Evolutionary conservation across 2,329 filamentous ascomycete genomes (phyloP), one percentile per base, ranked within the genome.

Genomic region (Ascochyta rabiei): DNA sequence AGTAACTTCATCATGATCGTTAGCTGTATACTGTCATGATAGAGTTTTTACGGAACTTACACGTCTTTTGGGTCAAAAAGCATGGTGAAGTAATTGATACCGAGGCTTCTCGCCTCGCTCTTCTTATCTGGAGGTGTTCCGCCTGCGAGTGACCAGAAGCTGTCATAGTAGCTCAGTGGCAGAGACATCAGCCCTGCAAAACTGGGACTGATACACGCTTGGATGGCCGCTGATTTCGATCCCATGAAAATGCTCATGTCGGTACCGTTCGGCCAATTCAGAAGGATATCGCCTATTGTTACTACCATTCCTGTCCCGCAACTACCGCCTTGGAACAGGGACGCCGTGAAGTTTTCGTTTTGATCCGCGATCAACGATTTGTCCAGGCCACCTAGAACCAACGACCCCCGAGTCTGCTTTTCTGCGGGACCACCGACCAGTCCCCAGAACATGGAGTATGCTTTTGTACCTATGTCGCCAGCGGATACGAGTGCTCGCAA

Each of bases 371-470:
- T 60, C 26, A 60, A 49, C 23, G 53, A 51, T 52, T 43, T 57
- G 35, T 60, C 57, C 30, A 60, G 40, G 40, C 71, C 69, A 33
- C 70, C 70, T n/a, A 74, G 53, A 18, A 73, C 57, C 9, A 74
- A 45, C 19, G 56, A 64, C 12, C 69, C 69, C 16, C 56, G 53
- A 28, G 62, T 56, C 49, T 70, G 59, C 46, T 48, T 48, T 45
- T 47, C 63, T n/a, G 53, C 30, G 6, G 55, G 49, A 45, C 56
- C 54, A 31, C 64, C 66, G 19, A 60, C 60, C 12, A 62, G 53
- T 15, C 71, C 73, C 64, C 68, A 75, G 45, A 71, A 75, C n/a
- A 71, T 62, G 21, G 66, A 67, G 59, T 69, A 75, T 15, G 62
- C 64, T 16, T 65, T 65, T 28, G 66, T 67, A 6, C 59, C 56